These are phyloP conservation scores for Talaromyces piceae DNA, from an alignment of 2,329 filamentous ascomycete genomes.

Conservation along the genomic window DNA sequence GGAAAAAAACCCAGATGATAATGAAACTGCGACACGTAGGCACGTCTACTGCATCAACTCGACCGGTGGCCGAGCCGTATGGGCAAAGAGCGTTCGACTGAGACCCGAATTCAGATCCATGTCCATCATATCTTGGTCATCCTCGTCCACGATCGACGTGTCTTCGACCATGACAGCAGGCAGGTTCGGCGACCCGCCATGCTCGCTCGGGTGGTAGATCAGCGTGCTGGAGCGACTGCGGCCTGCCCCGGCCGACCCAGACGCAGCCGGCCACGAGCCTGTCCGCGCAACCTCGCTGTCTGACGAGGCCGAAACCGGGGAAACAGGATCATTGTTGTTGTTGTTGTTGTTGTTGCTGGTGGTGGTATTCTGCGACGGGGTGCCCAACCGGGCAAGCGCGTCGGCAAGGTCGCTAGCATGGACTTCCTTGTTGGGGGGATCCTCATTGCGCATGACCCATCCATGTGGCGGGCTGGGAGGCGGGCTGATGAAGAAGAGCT, in stretches of 20 bases:
- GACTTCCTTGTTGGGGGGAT: slow-evolving; percentile 58
- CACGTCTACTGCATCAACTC: slow-evolving; percentile 44
- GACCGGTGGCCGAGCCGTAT: slow-evolving; percentile 50
- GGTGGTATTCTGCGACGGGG: slow-evolving; percentile 12
- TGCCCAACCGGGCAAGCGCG: slow-evolving; percentile 47
- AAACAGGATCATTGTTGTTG: slow-evolving; percentile 21
- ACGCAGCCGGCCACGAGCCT: slow-evolving; percentile 19
- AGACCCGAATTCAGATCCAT: slow-evolving; percentile 21
- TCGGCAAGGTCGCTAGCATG: slow-evolving; percentile 54
- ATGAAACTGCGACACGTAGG: too few relatives aligned
- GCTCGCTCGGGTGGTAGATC: slow-evolving; percentile 56
- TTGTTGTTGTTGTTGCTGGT: background rate
- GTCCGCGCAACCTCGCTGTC: slow-evolving; percentile 13
- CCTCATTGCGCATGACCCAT: slow-evolving; percentile 57
- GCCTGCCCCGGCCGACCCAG: slow-evolving; percentile 26
- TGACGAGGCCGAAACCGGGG: slow-evolving; percentile 24
- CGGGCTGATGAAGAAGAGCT: slow-evolving; percentile 60
- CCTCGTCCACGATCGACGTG: slow-evolving; percentile 41
- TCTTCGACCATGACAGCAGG: slow-evolving; percentile 60
- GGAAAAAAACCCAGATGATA: too few relatives aligned
- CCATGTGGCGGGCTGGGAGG: slow-evolving; percentile 58
- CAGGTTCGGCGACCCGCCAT: slow-evolving; percentile 52
- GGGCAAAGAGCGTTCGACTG: slow-evolving; percentile 39
- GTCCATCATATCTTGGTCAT: slow-evolving; percentile 34
- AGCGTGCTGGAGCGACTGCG: slow-evolving; percentile 50